phyloP scores from a whole-genome alignment of 2,329 filamentous ascomycete species.

The Ciborinia camelliae region DNA sequence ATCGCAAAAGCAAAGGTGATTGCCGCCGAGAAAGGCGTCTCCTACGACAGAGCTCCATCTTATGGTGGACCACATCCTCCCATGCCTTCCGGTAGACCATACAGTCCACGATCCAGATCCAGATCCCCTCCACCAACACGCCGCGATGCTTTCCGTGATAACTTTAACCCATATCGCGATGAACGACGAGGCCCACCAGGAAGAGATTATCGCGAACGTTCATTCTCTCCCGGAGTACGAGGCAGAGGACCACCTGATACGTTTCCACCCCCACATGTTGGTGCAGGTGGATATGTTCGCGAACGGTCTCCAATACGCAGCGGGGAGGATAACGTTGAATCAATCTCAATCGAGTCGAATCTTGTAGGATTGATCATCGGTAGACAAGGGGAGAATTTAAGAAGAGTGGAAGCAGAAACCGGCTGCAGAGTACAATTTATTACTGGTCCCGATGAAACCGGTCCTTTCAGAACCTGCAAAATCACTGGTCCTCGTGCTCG shows the following conservation, averaged over 20 bases:
- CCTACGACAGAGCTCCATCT: slow-evolving; percentile 54
- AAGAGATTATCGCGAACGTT: slow-evolving; percentile 64
- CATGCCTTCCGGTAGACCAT: slow-evolving; percentile 52
- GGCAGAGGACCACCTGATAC: slow-evolving; percentile 48
- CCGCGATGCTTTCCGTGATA: slow-evolving; percentile 70
- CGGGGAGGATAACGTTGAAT: slow-evolving; percentile 66
- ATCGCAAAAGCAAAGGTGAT: slow-evolving; percentile 81
- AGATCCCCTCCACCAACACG: slow-evolving; percentile 67
- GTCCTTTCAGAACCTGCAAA: slow-evolving; percentile 76
- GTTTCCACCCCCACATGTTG: slow-evolving; percentile 60
- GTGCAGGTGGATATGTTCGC: slow-evolving; percentile 43
- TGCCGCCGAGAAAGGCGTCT: slow-evolving; percentile 73
- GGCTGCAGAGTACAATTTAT: slow-evolving; percentile 85
- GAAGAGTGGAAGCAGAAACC: slow-evolving; percentile 79
- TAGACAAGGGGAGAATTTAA: slow-evolving; percentile 82
- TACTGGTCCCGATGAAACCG: slow-evolving; percentile 67
- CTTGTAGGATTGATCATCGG: slow-evolving; percentile 89
- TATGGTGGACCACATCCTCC: slow-evolving; percentile 43
- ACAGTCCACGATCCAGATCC: slow-evolving; percentile 64
- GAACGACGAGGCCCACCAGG: slow-evolving; percentile 65
- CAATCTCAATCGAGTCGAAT: slow-evolving; percentile 80
- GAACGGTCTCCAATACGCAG: slow-evolving; percentile 56
- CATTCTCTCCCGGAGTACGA: slow-evolving; percentile 63
- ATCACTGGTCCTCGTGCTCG: slow-evolving; percentile 72
- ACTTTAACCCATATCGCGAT: slow-evolving; percentile 79